Evolutionary conservation across 139 green algal species (phyloP).

Genomic region (Chloropicon primus): DNA sequence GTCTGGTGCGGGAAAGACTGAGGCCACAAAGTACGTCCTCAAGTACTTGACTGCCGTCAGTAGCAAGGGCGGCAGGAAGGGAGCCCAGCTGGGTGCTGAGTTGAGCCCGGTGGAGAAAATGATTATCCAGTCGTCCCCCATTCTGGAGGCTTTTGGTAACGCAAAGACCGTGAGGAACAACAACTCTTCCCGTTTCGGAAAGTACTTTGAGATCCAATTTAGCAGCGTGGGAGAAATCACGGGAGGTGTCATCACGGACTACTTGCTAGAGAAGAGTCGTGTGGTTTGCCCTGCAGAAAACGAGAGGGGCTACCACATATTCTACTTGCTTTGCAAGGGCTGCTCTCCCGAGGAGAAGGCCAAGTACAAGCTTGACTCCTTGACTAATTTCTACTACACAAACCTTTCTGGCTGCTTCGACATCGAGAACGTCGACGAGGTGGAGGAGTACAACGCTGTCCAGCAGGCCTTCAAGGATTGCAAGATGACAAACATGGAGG

Average conservation of each 20-base stretch:
- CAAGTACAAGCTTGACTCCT: background rate
- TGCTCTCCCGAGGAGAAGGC: background rate
- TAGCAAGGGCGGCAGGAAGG: background rate
- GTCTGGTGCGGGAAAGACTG: slow-evolving; percentile 26
- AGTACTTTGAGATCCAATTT: slow-evolving; percentile 58
- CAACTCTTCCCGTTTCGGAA: slow-evolving; percentile 31
- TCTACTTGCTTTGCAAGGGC: slow-evolving; percentile 23
- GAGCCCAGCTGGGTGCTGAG: background rate
- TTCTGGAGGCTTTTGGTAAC: slow-evolving; percentile 35
- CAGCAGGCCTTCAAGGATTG: background rate
- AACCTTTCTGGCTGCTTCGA: background rate
- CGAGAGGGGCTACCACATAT: slow-evolving; percentile 23
- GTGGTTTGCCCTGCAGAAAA: slow-evolving; percentile 29
- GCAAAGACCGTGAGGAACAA: slow-evolving; percentile 37
- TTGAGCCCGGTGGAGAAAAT: slow-evolving; percentile 36
- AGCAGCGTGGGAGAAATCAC: slow-evolving; percentile 23
- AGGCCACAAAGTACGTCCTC: slow-evolving; percentile 24
- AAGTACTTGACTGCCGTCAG: slow-evolving; percentile 55
- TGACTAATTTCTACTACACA: background rate
- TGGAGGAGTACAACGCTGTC: slow-evolving; percentile 5
- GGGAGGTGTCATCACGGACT: slow-evolving; percentile 13
- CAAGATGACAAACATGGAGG: background rate
- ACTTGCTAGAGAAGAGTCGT: slow-evolving; percentile 53
- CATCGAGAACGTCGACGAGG: slow-evolving; percentile 10
- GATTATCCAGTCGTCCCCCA: slow-evolving; percentile 35